phyloP scores from a whole-genome alignment of 2,329 filamentous ascomycete species.

The Aspergillus texensis region DNA sequence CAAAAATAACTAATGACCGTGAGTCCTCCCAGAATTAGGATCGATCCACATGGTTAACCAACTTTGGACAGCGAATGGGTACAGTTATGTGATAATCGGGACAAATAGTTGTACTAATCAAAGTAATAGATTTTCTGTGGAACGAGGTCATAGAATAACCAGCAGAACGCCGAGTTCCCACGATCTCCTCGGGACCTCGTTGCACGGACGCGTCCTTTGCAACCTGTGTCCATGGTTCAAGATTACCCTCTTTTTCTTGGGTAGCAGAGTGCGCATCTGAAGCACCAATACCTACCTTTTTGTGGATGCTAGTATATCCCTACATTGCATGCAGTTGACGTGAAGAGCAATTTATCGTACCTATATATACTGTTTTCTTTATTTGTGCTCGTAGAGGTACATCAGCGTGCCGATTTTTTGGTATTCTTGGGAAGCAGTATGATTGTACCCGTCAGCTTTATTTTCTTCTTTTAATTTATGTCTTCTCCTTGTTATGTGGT shows the following conservation, averaged over 20 bases:
- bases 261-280: not conserved
- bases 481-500: not conserved
- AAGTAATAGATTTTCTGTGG: not conserved
- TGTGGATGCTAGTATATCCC: not conserved
- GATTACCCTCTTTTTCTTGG: not conserved
- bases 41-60: constrained; percentile 8
- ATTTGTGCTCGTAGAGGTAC: not conserved
- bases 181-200: not conserved
- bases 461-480: not conserved
- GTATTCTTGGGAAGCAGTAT: not conserved
- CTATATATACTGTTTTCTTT: not conserved
- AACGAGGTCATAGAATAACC: not conserved
- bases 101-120: constrained; percentile 1
- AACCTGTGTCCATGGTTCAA: not conserved
- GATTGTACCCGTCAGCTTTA: not conserved
- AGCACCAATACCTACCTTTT: not conserved
- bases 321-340: not conserved
- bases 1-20: not conserved
- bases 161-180: not conserved
- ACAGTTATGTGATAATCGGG: not conserved
- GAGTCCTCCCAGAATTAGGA: not conserved
- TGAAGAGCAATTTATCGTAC: not conserved
- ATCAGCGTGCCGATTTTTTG: not conserved
- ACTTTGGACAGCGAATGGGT: constrained; percentile 1
- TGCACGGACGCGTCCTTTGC: constrained; percentile 1